phyloP scores from a whole-genome alignment of 805 yeast genomes.

The Cyberlindnera subsufficiens region DNA sequence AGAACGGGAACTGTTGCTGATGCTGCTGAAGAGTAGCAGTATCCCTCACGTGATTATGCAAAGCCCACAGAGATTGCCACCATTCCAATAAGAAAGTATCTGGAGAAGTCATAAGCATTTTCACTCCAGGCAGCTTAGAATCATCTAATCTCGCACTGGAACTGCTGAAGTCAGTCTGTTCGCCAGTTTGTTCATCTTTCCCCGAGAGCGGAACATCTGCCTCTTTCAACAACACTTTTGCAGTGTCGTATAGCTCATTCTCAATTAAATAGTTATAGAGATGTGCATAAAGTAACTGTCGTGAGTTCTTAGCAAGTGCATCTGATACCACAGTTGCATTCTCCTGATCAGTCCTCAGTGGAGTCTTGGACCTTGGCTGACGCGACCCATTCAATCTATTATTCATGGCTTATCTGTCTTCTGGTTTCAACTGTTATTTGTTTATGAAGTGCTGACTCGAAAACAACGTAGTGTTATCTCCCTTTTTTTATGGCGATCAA shows the following conservation, averaged over 20 bases:
- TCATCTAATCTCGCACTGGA: background rate
- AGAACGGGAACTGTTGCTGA: background rate
- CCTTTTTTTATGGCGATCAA: too few species aligned
- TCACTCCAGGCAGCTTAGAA: slow-evolving; percentile 25
- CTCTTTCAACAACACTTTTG: slow-evolving; percentile 39
- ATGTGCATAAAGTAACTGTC: slow-evolving; percentile 46
- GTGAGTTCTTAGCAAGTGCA: slow-evolving; percentile 41
- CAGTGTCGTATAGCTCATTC: slow-evolving; percentile 44
- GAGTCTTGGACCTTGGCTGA: background rate
- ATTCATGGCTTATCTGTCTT: too few species aligned
- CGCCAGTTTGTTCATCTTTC: slow-evolving; percentile 4
- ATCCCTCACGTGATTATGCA: slow-evolving; percentile 39
- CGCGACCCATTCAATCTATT: too few species aligned
- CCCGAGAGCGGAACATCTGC: slow-evolving; percentile 35
- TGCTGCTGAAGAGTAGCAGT: slow-evolving; percentile 18
- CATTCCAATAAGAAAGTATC: slow-evolving; percentile 49
- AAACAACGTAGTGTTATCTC: too few species aligned
- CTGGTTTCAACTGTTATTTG: too few species aligned
- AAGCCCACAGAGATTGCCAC: slow-evolving; percentile 48
- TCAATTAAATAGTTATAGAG: slow-evolving; percentile 43
- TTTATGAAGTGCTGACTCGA: too few species aligned
- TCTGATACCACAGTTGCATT: slow-evolving; percentile 30
- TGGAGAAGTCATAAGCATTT: slow-evolving; percentile 36
- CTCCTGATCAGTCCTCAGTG: background rate
- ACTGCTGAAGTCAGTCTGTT: background rate